Evolutionary conservation across 768 basidiomycete genomes (phyloP).

Genomic region (Pleurotus platypus): DNA sequence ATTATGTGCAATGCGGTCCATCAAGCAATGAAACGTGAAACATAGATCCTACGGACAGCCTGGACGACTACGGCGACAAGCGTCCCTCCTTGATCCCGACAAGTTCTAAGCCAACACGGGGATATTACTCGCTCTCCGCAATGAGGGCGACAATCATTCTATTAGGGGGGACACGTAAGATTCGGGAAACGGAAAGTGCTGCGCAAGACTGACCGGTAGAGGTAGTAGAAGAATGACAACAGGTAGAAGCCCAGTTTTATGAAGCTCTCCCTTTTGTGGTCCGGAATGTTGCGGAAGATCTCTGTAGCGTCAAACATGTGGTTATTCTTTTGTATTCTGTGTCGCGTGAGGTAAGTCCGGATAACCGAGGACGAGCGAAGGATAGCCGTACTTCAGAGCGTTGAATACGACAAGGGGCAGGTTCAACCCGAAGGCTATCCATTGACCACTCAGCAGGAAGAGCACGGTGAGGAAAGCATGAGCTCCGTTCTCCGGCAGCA

Average conservation of each 20-base stretch:
- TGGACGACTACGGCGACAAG: not conserved
- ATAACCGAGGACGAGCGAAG: not conserved
- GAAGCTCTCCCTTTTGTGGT: slow-evolving; percentile 96
- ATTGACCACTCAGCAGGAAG: slow-evolving; percentile 96
- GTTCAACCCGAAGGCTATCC: slow-evolving; percentile 89
- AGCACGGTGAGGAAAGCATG: slow-evolving; percentile 88
- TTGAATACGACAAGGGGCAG: slow-evolving; percentile 86
- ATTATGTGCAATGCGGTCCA: not conserved
- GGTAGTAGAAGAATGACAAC: slow-evolving; percentile 88
- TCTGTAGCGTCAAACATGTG: slow-evolving; percentile 99
- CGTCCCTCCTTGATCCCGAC: not conserved
- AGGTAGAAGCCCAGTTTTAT: slow-evolving; percentile 94
- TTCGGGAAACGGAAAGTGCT: not conserved
- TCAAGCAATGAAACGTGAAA: slow-evolving; percentile 4
- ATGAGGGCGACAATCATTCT: slow-evolving; percentile 90
- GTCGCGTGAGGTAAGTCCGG: slow-evolving; percentile 4
- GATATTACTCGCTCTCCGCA: slow-evolving; percentile 61
- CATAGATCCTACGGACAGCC: not conserved
- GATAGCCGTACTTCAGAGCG: slow-evolving; percentile 79
- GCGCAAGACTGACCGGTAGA: slow-evolving; percentile 65
- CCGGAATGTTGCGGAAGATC: slow-evolving; percentile 91
- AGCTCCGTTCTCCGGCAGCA: slow-evolving; percentile 92
- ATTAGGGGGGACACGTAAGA: not conserved
- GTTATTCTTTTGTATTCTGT: slow-evolving; percentile 84
- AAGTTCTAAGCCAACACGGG: not conserved